Evolutionary conservation across 345 rosid genomes (phyloP).

Genomic region (Geranium brycei): DNA sequence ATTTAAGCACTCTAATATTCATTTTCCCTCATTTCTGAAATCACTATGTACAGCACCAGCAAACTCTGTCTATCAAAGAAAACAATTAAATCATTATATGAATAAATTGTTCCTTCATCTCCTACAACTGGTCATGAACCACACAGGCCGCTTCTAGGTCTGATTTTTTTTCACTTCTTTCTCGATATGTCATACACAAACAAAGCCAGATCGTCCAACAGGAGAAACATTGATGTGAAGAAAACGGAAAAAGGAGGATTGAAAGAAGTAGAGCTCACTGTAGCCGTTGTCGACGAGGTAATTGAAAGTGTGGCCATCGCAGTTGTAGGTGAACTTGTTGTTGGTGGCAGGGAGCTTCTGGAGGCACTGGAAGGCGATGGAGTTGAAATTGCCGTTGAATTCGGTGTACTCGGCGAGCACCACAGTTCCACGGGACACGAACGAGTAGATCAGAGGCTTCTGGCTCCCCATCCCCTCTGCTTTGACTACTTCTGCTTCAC

Average conservation of each 20-base stretch:
- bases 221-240: not conserved
- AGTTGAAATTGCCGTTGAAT: conserved; percentile 25
- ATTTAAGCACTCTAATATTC: not conserved
- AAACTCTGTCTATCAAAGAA: not conserved
- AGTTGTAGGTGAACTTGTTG: conserved; percentile 32
- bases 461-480: conserved; percentile 2
- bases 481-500: not conserved
- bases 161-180: not conserved
- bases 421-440: conserved; percentile 22
- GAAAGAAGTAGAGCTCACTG: conserved; percentile 13
- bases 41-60: not conserved
- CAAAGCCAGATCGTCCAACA: not conserved
- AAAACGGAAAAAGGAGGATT: not conserved
- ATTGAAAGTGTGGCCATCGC: conserved; percentile 27
- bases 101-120: too few species aligned
- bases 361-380: conserved; percentile 30
- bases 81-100: too few species aligned
- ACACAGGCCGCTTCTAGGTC: not conserved
- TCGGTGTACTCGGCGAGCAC: conserved; percentile 23
- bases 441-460: conserved; percentile 24
- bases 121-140: not conserved
- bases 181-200: not conserved
- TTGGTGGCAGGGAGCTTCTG: conserved; percentile 28
- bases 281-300: conserved; percentile 27
- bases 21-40: not conserved